phyloP scores from a whole-genome alignment of 768 basidiomycete species.

The Austroboletus eburneus region DNA sequence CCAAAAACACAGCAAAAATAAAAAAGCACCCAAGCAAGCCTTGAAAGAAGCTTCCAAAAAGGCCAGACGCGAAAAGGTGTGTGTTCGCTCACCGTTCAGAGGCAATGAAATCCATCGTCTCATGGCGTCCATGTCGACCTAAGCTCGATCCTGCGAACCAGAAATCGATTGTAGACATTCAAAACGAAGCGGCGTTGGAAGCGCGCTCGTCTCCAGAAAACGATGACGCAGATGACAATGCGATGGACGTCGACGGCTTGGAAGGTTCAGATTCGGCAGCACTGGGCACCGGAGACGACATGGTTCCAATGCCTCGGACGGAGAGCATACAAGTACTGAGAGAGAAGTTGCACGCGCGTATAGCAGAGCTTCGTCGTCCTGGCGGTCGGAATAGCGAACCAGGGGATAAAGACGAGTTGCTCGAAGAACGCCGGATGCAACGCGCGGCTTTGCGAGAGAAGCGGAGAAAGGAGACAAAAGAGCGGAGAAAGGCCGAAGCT shows the following conservation, averaged over 20 bases:
- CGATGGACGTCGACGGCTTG: conserved; percentile 29
- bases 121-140: no score
- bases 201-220: conserved; percentile 18
- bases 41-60: conserved; percentile 87
- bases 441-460: conserved; percentile 82
- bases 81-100: not conserved
- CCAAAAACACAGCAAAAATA: conserved; percentile 85
- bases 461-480: conserved; percentile 79
- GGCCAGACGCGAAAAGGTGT: conserved; percentile 82
- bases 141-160: conserved; percentile 95
- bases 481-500: conserved; percentile 67
- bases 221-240: conserved; percentile 20
- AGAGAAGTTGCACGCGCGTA: conserved; percentile 71
- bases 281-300: conserved; percentile 20
- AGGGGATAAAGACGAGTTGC: conserved; percentile 71
- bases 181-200: conserved; percentile 50
- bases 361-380: conserved; percentile 60
- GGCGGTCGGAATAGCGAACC: conserved; percentile 37
- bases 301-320: conserved; percentile 61
- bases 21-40: conserved; percentile 77
- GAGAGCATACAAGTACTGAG: conserved; percentile 63
- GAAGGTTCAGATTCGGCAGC: conserved; percentile 22
- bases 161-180: conserved; percentile 70
- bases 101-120: no score
- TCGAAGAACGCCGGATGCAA: conserved; percentile 75